These are phyloP conservation scores for Pythium utonaiense DNA, from an alignment of 352 stramenopile species.

Conservation along the genomic window DNA sequence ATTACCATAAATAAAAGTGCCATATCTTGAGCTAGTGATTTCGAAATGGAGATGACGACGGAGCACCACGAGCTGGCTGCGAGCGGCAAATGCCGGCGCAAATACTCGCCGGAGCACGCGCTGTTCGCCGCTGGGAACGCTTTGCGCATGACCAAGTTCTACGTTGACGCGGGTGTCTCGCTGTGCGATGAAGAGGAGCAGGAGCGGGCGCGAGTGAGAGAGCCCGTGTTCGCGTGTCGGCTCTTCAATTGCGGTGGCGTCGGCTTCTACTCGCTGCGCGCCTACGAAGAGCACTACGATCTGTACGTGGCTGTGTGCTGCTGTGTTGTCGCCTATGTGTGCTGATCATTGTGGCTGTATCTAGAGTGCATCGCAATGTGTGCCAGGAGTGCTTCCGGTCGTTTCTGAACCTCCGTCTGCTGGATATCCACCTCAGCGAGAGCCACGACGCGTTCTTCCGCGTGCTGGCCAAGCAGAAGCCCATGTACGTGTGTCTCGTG, in stretches of 20 bases:
- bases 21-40: background rate
- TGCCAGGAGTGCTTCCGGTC: conserved; percentile 46
- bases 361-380: conserved; percentile 39
- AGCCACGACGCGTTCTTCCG: conserved; percentile 65
- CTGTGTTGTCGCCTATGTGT: background rate
- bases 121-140: conserved; percentile 44
- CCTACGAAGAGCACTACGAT: conserved; percentile 65
- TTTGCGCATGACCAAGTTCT: conserved; percentile 42
- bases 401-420: conserved; percentile 44
- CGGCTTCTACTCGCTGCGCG: conserved; percentile 36
- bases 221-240: conserved; percentile 34
- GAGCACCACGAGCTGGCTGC: conserved; percentile 29
- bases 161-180: conserved; percentile 15
- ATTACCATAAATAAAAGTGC: background rate
- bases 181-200: conserved; percentile 6
- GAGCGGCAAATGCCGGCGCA: conserved; percentile 47
- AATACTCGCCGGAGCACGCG: conserved; percentile 47
- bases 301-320: conserved; percentile 28
- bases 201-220: background rate
- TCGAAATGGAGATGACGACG: conserved; percentile 21
- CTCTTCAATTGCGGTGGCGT: conserved; percentile 40
- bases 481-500: conserved; percentile 55
- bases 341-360: too few relatives aligned
- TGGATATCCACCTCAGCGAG: conserved; percentile 62
- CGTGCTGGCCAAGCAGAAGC: conserved; percentile 53